Conservation (phyloP, 1,139 yeast genomes). For the Pichia kudriavzevii region DNA sequence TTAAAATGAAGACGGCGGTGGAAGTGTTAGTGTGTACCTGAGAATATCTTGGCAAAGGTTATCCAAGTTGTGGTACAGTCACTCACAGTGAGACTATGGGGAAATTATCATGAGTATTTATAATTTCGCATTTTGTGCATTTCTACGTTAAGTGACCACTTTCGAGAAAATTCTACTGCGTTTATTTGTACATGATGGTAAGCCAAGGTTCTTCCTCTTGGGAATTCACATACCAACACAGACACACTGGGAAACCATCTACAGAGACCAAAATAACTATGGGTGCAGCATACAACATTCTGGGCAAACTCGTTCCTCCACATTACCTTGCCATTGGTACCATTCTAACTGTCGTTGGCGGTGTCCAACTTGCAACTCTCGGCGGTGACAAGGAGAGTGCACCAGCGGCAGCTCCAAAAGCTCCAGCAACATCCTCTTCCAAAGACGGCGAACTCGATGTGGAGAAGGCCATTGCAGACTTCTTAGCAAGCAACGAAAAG, state of each 20-base stretch:
- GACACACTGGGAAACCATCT: neutral
- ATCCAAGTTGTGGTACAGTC: neutral
- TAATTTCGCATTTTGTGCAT: no score
- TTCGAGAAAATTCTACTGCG: constrained; percentile 1
- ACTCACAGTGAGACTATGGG: no score
- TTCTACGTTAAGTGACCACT: neutral
- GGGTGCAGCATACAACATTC: constrained; percentile 57
- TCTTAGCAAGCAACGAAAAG: constrained; percentile 20
- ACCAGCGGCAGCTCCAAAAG: constrained; percentile 40
- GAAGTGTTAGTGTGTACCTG: neutral
- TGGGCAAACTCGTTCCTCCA: constrained; percentile 59
- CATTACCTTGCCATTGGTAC: constrained; percentile 41
- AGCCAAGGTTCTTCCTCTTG: neutral
- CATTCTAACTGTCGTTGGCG: constrained; percentile 31
- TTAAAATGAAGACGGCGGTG: neutral
- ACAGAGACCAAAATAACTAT: constrained; percentile 26
- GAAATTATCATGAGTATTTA: no score
- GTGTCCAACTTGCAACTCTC: constrained; percentile 22
- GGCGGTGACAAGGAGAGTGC: constrained; percentile 15
- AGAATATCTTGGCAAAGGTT: neutral
- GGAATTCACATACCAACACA: neutral
- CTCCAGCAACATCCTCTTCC: constrained; percentile 35
- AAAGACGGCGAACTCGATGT: constrained; percentile 50
- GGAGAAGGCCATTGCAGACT: constrained; percentile 42
- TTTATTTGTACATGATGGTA: no score